These are phyloP conservation scores for Rhypophila decipiens DNA, from an alignment of 495 filamentous ascomycete genomes.

Conservation along the genomic window DNA sequence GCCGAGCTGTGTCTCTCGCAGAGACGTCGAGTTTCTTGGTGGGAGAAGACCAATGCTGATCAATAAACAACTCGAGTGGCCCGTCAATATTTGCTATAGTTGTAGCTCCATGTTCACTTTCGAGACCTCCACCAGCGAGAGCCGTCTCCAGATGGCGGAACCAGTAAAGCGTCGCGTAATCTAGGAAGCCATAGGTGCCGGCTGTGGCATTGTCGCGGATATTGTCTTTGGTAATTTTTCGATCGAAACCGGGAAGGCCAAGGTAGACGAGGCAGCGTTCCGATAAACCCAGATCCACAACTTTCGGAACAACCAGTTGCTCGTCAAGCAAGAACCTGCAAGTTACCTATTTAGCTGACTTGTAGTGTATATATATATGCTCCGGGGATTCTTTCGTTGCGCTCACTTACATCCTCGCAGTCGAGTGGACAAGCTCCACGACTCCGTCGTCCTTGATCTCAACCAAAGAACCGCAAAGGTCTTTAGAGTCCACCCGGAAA, in stretches of 20 bases:
- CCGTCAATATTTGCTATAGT: conserved; percentile 3
- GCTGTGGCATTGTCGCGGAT: not conserved
- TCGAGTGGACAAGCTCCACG: conserved; percentile 37
- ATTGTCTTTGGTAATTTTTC: conserved; percentile 1
- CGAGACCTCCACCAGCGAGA: not conserved
- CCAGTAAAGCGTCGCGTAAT: conserved; percentile 37
- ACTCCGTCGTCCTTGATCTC: conserved; percentile 25
- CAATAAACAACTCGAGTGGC: conserved; percentile 20
- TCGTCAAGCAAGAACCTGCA: conserved; percentile 5
- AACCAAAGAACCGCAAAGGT: conserved; percentile 41
- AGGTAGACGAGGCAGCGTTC: conserved; percentile 7
- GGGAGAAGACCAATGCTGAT: conserved; percentile 8
- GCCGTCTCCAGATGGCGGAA: conserved; percentile 24
- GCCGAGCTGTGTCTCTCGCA: not conserved
- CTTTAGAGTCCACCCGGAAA: conserved; percentile 21
- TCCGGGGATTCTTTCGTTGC: too few species aligned
- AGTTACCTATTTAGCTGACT: too few species aligned
- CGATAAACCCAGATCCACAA: conserved; percentile 2
- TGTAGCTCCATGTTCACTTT: not conserved
- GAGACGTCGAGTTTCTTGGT: conserved; percentile 3
- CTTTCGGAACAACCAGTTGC: not conserved
- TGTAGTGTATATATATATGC: too few species aligned
- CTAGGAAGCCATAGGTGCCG: conserved; percentile 29
- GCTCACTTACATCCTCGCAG: conserved; percentile 34
- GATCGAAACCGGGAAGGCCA: conserved; percentile 1